Conservation (phyloP, 495 filamentous ascomycete genomes). For the Evansstolkia leycettana region DNA sequence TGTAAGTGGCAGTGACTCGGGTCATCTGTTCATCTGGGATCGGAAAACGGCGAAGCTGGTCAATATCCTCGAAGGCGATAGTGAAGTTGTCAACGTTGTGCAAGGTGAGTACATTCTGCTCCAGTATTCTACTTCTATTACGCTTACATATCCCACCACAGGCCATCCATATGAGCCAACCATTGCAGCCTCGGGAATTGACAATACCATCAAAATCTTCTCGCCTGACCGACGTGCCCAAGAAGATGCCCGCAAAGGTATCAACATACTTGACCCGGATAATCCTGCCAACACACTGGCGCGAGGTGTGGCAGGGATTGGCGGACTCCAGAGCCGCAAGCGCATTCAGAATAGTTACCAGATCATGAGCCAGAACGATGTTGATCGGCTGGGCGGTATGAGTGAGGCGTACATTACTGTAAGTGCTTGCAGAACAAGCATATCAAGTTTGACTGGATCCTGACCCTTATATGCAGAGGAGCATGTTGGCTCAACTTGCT, state of each 20-base stretch:
- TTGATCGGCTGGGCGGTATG: conserved; percentile 46
- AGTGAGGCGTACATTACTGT: conserved; percentile 53
- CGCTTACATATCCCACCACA: conserved; percentile 7
- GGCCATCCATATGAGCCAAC: conserved; percentile 64
- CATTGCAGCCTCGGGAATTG: conserved; percentile 60
- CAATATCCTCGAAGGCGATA: conserved; percentile 59
- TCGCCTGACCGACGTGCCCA: conserved; percentile 50
- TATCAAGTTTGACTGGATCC: too few species aligned
- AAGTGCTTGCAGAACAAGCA: conserved; percentile 16
- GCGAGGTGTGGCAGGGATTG: conserved; percentile 7
- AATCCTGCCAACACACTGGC: conserved; percentile 22
- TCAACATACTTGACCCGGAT: conserved; percentile 39
- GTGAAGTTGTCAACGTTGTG: conserved; percentile 63
- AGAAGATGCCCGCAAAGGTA: conserved; percentile 40
- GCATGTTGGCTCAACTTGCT: conserved; percentile 48
- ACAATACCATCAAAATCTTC: conserved; percentile 68
- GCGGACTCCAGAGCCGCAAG: conserved; percentile 43
- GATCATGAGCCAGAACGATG: conserved; percentile 56
- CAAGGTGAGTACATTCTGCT: conserved; percentile 32
- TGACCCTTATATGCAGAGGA: conserved; percentile 29
- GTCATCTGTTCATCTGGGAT: conserved; percentile 63
- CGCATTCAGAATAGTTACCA: conserved; percentile 48
- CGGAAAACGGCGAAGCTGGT: conserved; percentile 49
- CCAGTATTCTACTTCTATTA: background rate
- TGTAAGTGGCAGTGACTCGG: conserved; percentile 57